A percentile compares a stretch with the other conserved stretches of the same genome.
These are phyloP conservation scores for Cornus suecica DNA, from an alignment of 148 eudicot genomes.

Conservation along the genomic window DNA sequence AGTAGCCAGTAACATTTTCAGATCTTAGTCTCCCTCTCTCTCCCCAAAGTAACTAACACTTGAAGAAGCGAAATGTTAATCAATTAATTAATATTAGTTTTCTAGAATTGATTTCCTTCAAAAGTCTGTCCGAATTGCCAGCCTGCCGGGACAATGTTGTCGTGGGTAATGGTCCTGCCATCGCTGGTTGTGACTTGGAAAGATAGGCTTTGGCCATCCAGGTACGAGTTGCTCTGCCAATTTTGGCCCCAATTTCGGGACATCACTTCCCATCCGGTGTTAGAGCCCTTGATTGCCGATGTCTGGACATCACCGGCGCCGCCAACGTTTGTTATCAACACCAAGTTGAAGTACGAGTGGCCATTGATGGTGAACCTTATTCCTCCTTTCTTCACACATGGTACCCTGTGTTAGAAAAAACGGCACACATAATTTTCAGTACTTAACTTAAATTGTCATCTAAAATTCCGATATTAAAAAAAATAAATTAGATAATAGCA, in stretches of 20 bases:
- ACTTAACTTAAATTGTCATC: too few relatives aligned
- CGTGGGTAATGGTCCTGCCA: conserved; percentile 32
- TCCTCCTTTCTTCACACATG: conserved; percentile 51
- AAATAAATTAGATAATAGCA: too few relatives aligned
- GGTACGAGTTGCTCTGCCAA: conserved; percentile 44
- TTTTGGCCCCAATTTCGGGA: conserved; percentile 55
- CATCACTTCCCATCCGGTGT: conserved; percentile 38
- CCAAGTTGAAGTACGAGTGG: conserved; percentile 49
- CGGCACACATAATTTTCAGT: too few relatives aligned
- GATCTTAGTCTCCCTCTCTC: too few relatives aligned
- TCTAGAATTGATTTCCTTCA: conserved; percentile 32
- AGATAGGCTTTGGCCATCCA: conserved; percentile 38
- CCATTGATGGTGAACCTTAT: conserved; percentile 49
- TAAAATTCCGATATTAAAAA: too few relatives aligned
- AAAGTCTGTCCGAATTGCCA: conserved; percentile 52
- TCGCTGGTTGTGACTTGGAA: conserved; percentile 34
- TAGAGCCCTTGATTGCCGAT: conserved; percentile 36
- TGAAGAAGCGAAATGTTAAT: too few relatives aligned
- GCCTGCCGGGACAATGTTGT: conserved; percentile 28
- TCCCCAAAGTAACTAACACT: too few relatives aligned
- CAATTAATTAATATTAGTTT: too few relatives aligned
- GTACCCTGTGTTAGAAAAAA: too few relatives aligned
- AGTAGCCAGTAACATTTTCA: too few relatives aligned
- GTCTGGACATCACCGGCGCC: conserved; percentile 44
- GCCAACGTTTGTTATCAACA: conserved; percentile 42